Conservation (phyloP, 352 stramenopile species). For the Phytophthora boehmeriae region DNA sequence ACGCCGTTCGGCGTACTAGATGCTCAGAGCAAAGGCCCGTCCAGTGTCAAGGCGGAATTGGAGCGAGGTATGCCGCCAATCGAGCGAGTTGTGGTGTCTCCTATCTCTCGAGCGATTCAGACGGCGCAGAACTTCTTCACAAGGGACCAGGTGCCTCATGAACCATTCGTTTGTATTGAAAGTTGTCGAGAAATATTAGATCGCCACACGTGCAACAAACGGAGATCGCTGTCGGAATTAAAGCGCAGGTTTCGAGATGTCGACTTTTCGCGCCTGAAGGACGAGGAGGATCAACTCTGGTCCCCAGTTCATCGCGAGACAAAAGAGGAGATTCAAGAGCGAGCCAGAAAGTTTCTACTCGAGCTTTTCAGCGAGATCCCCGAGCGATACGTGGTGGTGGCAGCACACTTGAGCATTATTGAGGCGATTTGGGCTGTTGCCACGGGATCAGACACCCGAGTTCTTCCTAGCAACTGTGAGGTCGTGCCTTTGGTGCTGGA, state of each 20-base stretch:
- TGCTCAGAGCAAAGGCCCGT: conserved; percentile 50
- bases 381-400: conserved; percentile 68
- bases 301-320: conserved; percentile 64
- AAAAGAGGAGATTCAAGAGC: conserved; percentile 59
- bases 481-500: conserved; percentile 58
- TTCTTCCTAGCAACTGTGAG: conserved; percentile 55
- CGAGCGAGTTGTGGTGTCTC: conserved; percentile 37
- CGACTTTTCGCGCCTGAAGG: conserved; percentile 61
- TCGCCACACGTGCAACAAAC: conserved; percentile 76
- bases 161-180: conserved; percentile 69
- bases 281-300: conserved; percentile 71
- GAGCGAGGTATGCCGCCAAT: conserved; percentile 36
- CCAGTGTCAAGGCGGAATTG: conserved; percentile 43
- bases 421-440: conserved; percentile 59
- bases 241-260: conserved; percentile 60
- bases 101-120: conserved; percentile 71
- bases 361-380: conserved; percentile 59
- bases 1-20: conserved; percentile 68
- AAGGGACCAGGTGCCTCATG: conserved; percentile 31
- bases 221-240: conserved; percentile 49
- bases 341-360: conserved; percentile 51
- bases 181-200: conserved; percentile 71
- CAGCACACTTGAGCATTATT: conserved; percentile 79
- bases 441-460: conserved; percentile 12
- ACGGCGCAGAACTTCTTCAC: conserved; percentile 73